Conservation (phyloP, 192 early-diverging fungal species). For the Nowakowskiella sp. region DNA sequence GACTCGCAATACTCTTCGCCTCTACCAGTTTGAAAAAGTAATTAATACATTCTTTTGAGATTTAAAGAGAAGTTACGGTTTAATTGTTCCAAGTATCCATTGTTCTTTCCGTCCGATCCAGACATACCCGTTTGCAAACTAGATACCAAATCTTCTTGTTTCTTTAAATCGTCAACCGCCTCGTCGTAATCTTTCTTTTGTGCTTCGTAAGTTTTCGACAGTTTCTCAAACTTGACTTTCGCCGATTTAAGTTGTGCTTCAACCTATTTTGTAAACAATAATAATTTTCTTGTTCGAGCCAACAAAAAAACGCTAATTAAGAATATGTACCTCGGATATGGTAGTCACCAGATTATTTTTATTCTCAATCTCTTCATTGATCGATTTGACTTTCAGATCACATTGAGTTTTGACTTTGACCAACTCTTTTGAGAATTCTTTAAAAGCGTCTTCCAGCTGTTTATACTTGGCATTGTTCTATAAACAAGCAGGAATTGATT, state of each 20-base stretch:
- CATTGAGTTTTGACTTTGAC: conserved; percentile 77
- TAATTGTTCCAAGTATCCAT: conserved; percentile 95
- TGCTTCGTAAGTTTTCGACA: conserved; percentile 36
- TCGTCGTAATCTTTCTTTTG: conserved; percentile 44
- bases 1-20: conserved; percentile 53
- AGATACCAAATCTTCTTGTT: conserved; percentile 77
- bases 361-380: conserved; percentile 63
- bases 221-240: conserved; percentile 13
- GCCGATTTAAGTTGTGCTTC: conserved; percentile 17
- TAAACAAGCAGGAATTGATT: background rate
- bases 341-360: conserved; percentile 28
- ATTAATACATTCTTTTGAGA: background rate
- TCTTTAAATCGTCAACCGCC: conserved; percentile 48
- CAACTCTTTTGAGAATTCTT: conserved; percentile 69
- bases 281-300: background rate
- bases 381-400: conserved; percentile 67
- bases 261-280: conserved; percentile 5
- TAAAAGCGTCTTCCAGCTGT: conserved; percentile 61
- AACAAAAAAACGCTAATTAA: conserved; percentile 4
- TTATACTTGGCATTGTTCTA: conserved; percentile 48
- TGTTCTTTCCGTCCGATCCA: conserved; percentile 84
- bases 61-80: conserved; percentile 42
- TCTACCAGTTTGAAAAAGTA: conserved; percentile 23
- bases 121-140: conserved; percentile 90
- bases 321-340: conserved; percentile 18